Evolutionary conservation across 148 eudicot genomes (phyloP).

Genomic region (Cornus controversa): DNA sequence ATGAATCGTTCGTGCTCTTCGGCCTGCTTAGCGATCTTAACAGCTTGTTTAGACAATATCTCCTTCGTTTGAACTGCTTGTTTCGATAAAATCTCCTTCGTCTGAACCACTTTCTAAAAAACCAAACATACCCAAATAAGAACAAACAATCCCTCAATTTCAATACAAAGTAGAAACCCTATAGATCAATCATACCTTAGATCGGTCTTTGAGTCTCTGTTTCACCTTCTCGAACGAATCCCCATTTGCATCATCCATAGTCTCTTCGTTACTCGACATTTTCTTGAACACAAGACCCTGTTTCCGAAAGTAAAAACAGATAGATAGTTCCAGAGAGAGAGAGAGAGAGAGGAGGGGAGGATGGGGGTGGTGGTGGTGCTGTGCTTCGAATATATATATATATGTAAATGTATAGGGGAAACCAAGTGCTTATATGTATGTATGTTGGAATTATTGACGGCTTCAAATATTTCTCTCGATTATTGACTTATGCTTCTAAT

Average conservation of each 20-base stretch:
- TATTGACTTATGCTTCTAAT: no score
- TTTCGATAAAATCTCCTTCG: conserved; percentile 56
- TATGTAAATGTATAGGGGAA: not conserved
- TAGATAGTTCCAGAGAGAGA: conserved; percentile 6
- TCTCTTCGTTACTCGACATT: conserved; percentile 67
- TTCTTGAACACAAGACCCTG: no score
- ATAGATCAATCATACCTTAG: conserved; percentile 42
- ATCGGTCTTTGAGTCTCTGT: conserved; percentile 52
- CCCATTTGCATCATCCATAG: conserved; percentile 46
- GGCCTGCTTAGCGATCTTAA: conserved; percentile 82
- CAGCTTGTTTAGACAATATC: conserved; percentile 89
- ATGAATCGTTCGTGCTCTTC: conserved; percentile 92
- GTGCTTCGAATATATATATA: not conserved
- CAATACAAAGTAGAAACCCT: conserved; percentile 7
- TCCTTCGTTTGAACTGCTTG: conserved; percentile 62
- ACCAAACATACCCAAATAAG: conserved; percentile 13
- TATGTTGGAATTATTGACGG: no score
- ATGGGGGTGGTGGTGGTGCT: not conserved
- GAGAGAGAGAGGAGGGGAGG: not conserved
- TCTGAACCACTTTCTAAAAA: conserved; percentile 73
- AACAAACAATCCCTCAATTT: not conserved
- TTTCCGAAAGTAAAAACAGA: not conserved
- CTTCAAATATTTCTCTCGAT: no score
- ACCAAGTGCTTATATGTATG: no score
- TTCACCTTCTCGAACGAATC: conserved; percentile 48